A percentile compares a stretch with the other conserved stretches of the same genome.
These are phyloP conservation scores for Acrocalymma vagum DNA, from an alignment of 2,329 filamentous ascomycete species.

Conservation along the genomic window DNA sequence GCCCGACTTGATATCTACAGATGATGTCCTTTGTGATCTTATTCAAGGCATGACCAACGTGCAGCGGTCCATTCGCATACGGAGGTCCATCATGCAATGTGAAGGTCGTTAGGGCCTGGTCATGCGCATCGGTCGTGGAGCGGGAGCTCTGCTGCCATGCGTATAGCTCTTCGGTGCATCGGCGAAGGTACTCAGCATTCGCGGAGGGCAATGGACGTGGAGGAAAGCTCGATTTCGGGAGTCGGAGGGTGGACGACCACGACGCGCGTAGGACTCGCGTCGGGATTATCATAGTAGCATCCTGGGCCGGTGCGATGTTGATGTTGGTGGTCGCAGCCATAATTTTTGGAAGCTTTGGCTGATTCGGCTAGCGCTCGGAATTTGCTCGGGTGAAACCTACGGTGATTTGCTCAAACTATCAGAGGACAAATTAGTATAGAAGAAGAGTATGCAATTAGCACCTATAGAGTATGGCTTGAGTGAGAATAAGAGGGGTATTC, in stretches of 20 bases:
- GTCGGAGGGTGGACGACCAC: conserved; percentile 56
- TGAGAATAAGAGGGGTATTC: no score
- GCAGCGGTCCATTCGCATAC: conserved; percentile 91
- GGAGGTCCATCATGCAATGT: conserved; percentile 94
- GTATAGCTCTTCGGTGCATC: conserved; percentile 89
- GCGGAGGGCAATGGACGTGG: conserved; percentile 49
- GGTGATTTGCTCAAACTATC: no score
- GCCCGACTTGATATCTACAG: conserved; percentile 79
- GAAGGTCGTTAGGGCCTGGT: conserved; percentile 66
- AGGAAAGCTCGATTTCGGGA: conserved; percentile 59
- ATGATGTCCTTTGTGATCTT: conserved; percentile 98
- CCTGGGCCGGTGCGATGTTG: conserved; percentile 26
- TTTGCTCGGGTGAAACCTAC: no score
- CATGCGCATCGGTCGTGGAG: conserved; percentile 52
- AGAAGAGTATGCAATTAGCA: no score
- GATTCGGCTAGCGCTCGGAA: no score
- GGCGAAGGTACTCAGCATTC: conserved; percentile 66
- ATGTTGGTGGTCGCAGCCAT: no score
- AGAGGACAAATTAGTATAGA: no score
- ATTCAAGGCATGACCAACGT: conserved; percentile 94
- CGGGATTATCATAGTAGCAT: conserved; percentile 50
- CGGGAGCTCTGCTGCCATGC: conserved; percentile 75
- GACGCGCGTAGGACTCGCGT: conserved; percentile 48
- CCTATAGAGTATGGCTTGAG: no score
- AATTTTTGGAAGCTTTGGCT: no score